Evolutionary conservation across 345 rosid genomes (phyloP).

Genomic region (Euclidium syriacum): DNA sequence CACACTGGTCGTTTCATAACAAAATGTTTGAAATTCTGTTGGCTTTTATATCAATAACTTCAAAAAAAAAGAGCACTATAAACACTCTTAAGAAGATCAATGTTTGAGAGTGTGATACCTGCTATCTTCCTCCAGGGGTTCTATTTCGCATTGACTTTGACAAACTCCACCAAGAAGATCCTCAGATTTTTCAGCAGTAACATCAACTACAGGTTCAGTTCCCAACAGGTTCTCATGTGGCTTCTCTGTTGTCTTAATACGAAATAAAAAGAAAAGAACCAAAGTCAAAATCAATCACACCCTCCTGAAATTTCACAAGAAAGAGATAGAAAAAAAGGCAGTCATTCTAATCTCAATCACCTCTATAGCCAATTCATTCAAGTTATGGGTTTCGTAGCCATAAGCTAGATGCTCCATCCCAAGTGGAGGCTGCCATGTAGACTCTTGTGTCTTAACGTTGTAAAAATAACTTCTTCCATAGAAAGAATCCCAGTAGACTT

Average conservation of each 20-base stretch:
- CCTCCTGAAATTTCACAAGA: conserved; percentile 10
- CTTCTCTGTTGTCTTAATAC: conserved; percentile 27
- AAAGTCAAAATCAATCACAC: conserved; percentile 19
- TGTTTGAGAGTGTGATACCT: conserved; percentile 25
- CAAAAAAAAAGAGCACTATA: neutral
- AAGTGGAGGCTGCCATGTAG: conserved; percentile 73
- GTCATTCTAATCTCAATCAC: conserved; percentile 23
- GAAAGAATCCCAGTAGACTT: conserved; percentile 65
- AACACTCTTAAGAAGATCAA: neutral
- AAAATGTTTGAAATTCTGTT: neutral
- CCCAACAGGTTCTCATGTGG: conserved; percentile 8
- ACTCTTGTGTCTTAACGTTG: conserved; percentile 52
- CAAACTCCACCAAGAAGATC: conserved; percentile 23
- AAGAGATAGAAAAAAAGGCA: conserved; percentile 11
- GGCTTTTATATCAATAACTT: neutral
- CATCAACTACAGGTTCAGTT: neutral
- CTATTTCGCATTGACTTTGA: conserved; percentile 25
- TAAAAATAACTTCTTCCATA: conserved; percentile 63
- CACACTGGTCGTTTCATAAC: neutral
- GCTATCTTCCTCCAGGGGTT: conserved; percentile 24
- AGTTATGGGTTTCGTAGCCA: conserved; percentile 17
- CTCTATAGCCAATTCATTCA: conserved; percentile 33
- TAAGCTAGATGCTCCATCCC: conserved; percentile 52
- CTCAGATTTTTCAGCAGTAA: neutral
- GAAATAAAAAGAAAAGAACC: neutral